These are phyloP conservation scores for Pseudomonodictys pantanalensis DNA, from an alignment of 495 filamentous ascomycete genomes.

Conservation along the genomic window DNA sequence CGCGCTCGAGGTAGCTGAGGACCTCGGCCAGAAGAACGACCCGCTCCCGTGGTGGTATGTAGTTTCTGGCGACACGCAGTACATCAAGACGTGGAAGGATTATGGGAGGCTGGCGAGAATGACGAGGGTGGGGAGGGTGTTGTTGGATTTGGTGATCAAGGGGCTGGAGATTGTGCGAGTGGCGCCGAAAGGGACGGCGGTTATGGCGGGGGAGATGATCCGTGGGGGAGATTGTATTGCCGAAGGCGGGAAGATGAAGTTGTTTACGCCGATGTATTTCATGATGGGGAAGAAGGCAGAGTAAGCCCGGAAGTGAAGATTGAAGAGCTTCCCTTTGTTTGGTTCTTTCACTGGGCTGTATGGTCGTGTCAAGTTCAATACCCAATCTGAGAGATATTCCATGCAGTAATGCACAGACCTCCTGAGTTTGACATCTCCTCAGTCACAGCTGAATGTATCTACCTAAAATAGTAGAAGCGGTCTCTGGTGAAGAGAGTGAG, in stretches of 20 bases:
- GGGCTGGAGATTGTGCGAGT: neutral
- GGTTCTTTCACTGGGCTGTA: no score
- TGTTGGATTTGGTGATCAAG: neutral
- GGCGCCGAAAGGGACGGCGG: neutral
- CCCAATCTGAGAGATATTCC: no score
- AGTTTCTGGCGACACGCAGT: neutral
- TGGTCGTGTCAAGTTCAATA: no score
- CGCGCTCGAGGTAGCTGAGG: neutral
- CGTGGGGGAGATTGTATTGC: neutral
- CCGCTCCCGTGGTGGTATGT: slow-evolving; percentile 2
- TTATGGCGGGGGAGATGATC: neutral
- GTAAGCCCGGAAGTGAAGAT: no score
- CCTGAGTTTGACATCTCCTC: no score
- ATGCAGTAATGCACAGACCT: no score
- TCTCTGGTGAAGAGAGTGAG: no score
- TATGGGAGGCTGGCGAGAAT: neutral
- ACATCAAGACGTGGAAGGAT: neutral
- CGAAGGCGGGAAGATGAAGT: neutral
- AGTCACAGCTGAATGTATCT: no score
- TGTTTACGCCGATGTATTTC: slow-evolving; percentile 8
- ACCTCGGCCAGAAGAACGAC: slow-evolving; percentile 1
- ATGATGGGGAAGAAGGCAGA: slow-evolving; percentile 8
- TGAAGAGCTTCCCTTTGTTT: no score
- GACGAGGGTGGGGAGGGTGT: neutral
- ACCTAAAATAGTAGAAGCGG: no score